A percentile compares a stretch with the other conserved stretches of the same genome.
Conservation (phyloP, 2,329 filamentous ascomycete genomes). For the Penicillium sumatraense region DNA sequence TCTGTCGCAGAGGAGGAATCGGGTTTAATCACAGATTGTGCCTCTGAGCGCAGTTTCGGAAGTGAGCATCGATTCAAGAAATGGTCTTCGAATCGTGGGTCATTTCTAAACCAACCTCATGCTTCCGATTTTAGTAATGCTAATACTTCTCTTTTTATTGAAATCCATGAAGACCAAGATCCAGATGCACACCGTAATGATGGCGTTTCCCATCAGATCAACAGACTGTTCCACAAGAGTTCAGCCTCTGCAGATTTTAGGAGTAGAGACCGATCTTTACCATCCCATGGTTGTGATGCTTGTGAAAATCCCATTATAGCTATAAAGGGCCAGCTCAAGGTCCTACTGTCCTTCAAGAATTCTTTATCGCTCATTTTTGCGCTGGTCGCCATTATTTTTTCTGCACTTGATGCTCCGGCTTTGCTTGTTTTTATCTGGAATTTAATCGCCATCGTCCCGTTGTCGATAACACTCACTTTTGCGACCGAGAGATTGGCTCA, state of each 20-base stretch:
- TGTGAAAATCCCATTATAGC: conserved; percentile 5
- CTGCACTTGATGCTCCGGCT: conserved; percentile 3
- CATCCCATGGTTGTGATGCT: not conserved
- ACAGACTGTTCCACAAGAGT: conserved; percentile 4
- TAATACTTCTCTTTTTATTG: conserved; percentile 2
- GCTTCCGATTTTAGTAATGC: not conserved
- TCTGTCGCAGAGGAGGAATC: not conserved
- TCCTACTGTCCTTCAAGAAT: conserved; percentile 2
- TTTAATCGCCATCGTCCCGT: conserved; percentile 71
- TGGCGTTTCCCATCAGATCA: conserved; percentile 2
- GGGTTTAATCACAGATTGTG: not conserved
- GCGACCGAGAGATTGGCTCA: conserved; percentile 73
- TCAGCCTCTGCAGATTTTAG: not conserved
- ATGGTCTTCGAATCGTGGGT: conserved; percentile 4
- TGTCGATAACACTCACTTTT: conserved; percentile 70
- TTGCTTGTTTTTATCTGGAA: conserved; percentile 48
- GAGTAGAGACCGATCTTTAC: conserved; percentile 4
- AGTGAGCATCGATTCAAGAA: conserved; percentile 4
- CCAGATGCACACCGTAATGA: conserved; percentile 3
- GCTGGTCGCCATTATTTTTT: conserved; percentile 7
- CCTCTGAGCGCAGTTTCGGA: conserved; percentile 2
- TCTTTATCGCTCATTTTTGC: conserved; percentile 8
- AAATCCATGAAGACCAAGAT: conserved; percentile 3
- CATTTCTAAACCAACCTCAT: not conserved
- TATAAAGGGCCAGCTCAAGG: conserved; percentile 1